phyloP scores from a whole-genome alignment of 1,284 basidiomycete species.

The Austroboletus olivaceoglutinosus region DNA sequence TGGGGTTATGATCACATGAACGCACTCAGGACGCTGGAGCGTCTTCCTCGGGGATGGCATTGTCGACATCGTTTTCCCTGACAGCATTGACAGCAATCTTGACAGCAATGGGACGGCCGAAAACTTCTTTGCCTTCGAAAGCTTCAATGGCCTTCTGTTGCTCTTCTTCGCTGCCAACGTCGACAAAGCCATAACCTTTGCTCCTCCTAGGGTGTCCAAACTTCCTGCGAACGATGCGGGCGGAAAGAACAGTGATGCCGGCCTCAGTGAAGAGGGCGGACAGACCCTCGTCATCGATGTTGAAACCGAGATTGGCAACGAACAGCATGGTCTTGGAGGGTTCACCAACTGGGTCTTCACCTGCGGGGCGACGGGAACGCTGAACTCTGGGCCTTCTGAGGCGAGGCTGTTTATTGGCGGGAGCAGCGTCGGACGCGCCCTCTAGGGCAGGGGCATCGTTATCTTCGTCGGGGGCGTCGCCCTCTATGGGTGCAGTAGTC shows the following conservation, averaged over 20 bases:
- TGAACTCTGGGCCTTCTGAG: constrained; percentile 60
- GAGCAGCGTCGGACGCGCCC: constrained; percentile 32
- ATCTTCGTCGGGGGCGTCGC: constrained; percentile 35
- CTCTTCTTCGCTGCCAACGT: constrained; percentile 79
- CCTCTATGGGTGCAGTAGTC: constrained; percentile 38
- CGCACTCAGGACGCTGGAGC: constrained; percentile 18
- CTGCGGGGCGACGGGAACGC: constrained; percentile 61
- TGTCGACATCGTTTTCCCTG: constrained; percentile 42
- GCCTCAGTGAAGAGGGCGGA: constrained; percentile 78
- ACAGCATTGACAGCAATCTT: constrained; percentile 80
- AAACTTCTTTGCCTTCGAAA: constrained; percentile 80
- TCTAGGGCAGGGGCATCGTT: constrained; percentile 39
- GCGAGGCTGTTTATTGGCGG: constrained; percentile 51
- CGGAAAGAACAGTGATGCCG: constrained; percentile 75
- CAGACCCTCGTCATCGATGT: constrained; percentile 78
- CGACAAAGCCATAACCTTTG: constrained; percentile 95
- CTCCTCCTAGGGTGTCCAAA: constrained; percentile 78
- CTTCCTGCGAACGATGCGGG: constrained; percentile 82
- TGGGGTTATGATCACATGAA: constrained; percentile 14
- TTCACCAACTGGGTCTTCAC: constrained; percentile 76
- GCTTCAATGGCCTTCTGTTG: constrained; percentile 83
- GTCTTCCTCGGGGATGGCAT: constrained; percentile 18
- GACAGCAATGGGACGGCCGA: constrained; percentile 78
- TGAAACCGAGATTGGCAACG: constrained; percentile 94
- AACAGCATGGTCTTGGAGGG: constrained; percentile 86